These are phyloP conservation scores for Penicillium verhagenii DNA, from an alignment of 495 filamentous ascomycete species.

Conservation along the genomic window DNA sequence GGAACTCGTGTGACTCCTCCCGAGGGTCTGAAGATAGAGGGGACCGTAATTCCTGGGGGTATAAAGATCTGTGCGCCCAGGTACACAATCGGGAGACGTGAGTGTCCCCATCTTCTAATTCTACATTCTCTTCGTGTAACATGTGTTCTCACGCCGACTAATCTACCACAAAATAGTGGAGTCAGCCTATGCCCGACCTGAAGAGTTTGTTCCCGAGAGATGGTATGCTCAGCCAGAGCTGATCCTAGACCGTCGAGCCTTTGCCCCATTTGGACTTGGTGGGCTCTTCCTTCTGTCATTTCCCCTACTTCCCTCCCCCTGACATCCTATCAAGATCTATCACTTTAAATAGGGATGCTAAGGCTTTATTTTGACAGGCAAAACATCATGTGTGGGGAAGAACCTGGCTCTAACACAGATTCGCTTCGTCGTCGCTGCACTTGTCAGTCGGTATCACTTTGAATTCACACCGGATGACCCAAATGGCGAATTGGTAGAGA, in stretches of 20 bases:
- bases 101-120: slow-evolving; percentile 12
- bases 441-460: slow-evolving; percentile 32
- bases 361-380: too few species aligned
- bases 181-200: slow-evolving; percentile 32
- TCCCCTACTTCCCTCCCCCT: slow-evolving; percentile 14
- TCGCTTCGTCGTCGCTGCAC: slow-evolving; percentile 28
- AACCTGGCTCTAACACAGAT: slow-evolving; percentile 48
- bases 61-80: slow-evolving; percentile 31
- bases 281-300: neutral
- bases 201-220: slow-evolving; percentile 55
- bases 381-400: slow-evolving; percentile 50
- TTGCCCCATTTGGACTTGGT: slow-evolving; percentile 51
- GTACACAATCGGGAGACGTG: slow-evolving; percentile 39
- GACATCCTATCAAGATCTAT: too few species aligned
- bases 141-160: neutral
- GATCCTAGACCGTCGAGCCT: slow-evolving; percentile 47
- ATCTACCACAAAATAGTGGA: slow-evolving; percentile 35
- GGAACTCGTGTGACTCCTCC: slow-evolving; percentile 29
- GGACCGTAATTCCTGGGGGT: slow-evolving; percentile 24
- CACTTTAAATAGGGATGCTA: too few species aligned
- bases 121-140: neutral
- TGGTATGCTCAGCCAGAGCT: slow-evolving; percentile 50
- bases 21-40: slow-evolving; percentile 22
- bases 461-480: slow-evolving; percentile 36
- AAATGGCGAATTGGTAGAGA: slow-evolving; percentile 31